Conservation (phyloP, 1,139 yeast genomes). For the Debaryomyces coudertii region DNA sequence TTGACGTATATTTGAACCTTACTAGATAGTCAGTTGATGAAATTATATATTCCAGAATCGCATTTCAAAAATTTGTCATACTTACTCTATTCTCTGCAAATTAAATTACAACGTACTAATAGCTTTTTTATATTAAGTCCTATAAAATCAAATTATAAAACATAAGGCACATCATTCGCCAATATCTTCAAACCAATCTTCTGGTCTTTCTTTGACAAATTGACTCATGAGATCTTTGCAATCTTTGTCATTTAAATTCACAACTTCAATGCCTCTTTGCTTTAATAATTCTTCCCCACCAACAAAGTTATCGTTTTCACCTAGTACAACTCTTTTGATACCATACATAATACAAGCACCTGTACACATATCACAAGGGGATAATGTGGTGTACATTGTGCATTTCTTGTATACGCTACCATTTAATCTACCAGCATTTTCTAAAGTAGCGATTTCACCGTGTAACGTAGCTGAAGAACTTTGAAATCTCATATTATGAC, state of each 20-base stretch:
- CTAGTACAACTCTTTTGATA: slow-evolving; percentile 80
- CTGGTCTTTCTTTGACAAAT: slow-evolving; percentile 77
- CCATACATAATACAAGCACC: slow-evolving; percentile 93
- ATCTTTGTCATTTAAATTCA: slow-evolving; percentile 64
- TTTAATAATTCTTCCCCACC: slow-evolving; percentile 78
- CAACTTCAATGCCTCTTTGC: slow-evolving; percentile 71
- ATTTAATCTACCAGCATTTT: slow-evolving; percentile 83
- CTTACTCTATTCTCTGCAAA: too few species aligned
- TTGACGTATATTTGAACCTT: not conserved
- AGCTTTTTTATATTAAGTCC: not conserved
- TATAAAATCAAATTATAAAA: not conserved
- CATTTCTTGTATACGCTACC: slow-evolving; percentile 69
- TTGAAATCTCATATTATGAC: slow-evolving; percentile 89
- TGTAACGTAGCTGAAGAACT: slow-evolving; percentile 79
- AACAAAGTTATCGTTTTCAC: slow-evolving; percentile 77
- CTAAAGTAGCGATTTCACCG: slow-evolving; percentile 88
- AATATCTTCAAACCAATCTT: slow-evolving; percentile 88
- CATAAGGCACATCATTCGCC: slow-evolving; percentile 50
- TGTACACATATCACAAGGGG: slow-evolving; percentile 94
- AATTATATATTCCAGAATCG: not conserved
- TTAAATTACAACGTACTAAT: not conserved
- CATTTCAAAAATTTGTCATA: not conserved
- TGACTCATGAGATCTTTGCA: slow-evolving; percentile 76
- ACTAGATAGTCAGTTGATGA: not conserved
- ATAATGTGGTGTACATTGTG: slow-evolving; percentile 86